These are phyloP conservation scores for Trametes polyzona DNA, from an alignment of 1,284 basidiomycete genomes.

Conservation along the genomic window DNA sequence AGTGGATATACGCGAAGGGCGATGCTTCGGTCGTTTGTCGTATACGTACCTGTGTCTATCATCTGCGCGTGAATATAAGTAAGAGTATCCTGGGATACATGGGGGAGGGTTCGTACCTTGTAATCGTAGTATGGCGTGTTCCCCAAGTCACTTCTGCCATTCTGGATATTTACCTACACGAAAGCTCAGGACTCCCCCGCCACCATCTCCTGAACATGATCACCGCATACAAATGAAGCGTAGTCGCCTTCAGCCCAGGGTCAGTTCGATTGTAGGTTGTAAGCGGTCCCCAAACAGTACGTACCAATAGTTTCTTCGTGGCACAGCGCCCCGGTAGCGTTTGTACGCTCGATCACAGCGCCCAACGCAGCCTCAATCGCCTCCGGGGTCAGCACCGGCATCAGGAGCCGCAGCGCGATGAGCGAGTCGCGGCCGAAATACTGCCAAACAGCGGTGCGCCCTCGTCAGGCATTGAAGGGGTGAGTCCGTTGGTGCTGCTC, in stretches of 20 bases:
- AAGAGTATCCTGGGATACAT: background rate
- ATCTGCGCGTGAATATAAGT: constrained; percentile 1
- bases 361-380: constrained; percentile 46
- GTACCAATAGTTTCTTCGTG: constrained; percentile 48
- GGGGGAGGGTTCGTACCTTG: constrained; percentile 21
- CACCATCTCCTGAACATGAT: too few species aligned
- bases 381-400: constrained; percentile 43
- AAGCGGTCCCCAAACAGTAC: background rate
- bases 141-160: constrained; percentile 42
- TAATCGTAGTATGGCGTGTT: constrained; percentile 46
- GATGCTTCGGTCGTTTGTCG: background rate
- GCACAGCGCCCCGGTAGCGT: constrained; percentile 44
- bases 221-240: constrained; percentile 13
- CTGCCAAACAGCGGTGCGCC: constrained; percentile 5
- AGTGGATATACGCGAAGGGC: background rate
- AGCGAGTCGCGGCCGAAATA: constrained; percentile 48
- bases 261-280: background rate
- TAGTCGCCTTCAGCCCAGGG: constrained; percentile 13
- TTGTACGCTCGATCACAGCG: constrained; percentile 46
- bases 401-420: constrained; percentile 44
- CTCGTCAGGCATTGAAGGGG: background rate
- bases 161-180: constrained; percentile 41
- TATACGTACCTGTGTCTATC: constrained; percentile 18
- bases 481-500: background rate
- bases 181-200: too few species aligned